phyloP scores from a whole-genome alignment of 352 stramenopile genomes.

The Globisporangium irregulare region DNA sequence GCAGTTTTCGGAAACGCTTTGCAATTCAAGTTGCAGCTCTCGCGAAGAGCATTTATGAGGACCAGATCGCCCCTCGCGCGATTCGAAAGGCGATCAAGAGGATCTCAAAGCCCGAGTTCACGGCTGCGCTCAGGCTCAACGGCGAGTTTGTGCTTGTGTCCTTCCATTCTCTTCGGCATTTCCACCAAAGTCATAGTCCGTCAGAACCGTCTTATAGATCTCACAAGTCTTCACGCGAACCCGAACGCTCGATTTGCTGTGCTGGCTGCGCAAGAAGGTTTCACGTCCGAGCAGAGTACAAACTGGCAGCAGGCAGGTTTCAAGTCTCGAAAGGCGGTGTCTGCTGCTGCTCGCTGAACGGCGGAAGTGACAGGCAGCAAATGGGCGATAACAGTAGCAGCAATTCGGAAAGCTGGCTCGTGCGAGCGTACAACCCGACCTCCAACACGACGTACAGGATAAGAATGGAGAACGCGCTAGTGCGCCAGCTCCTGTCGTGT shows the following conservation, averaged over 20 bases:
- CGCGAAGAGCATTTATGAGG: constrained; percentile 33
- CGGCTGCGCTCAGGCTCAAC: constrained; percentile 43
- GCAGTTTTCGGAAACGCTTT: constrained; percentile 30
- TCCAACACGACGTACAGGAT: constrained; percentile 56
- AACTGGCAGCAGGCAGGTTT: constrained; percentile 23
- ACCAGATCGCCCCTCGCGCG: constrained; percentile 25
- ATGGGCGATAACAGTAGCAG: not conserved
- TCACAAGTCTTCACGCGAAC: not conserved
- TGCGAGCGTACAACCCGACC: constrained; percentile 64
- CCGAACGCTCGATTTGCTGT: constrained; percentile 32
- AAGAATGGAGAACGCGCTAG: constrained; percentile 36
- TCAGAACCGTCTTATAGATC: not conserved
- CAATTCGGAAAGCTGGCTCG: constrained; percentile 37
- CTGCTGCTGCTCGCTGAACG: constrained; percentile 47
- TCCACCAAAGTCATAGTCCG: not conserved
- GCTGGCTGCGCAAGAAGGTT: constrained; percentile 48
- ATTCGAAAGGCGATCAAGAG: constrained; percentile 28
- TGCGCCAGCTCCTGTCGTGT: constrained; percentile 39
- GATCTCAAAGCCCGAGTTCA: constrained; percentile 43
- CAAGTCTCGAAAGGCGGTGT: constrained; percentile 27
- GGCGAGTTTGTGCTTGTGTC: constrained; percentile 55
- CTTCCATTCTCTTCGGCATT: constrained; percentile 47
- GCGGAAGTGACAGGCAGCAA: constrained; percentile 11
- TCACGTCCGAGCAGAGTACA: constrained; percentile 34
- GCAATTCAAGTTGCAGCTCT: constrained; percentile 21